phyloP scores from a whole-genome alignment of 768 basidiomycete genomes.

The Pleurotus djamor region DNA sequence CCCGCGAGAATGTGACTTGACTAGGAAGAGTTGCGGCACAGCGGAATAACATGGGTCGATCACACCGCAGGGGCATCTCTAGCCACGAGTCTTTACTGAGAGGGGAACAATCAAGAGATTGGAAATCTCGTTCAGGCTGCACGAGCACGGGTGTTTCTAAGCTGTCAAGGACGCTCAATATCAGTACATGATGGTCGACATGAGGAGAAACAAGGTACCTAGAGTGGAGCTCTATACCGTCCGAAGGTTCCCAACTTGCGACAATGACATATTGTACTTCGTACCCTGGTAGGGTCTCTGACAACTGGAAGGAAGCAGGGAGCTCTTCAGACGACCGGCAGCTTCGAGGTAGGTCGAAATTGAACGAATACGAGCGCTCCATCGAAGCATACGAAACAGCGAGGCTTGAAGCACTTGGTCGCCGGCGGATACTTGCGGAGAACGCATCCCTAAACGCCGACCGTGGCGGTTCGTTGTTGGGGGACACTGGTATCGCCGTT shows the following conservation, averaged over 20 bases:
- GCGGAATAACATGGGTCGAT: slow-evolving; percentile 60
- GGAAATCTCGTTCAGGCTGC: slow-evolving; percentile 58
- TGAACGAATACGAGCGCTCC: slow-evolving; percentile 44
- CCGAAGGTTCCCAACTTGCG: slow-evolving; percentile 56
- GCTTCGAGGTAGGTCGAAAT: slow-evolving; percentile 54
- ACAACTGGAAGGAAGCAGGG: slow-evolving; percentile 43
- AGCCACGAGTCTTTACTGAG: slow-evolving; percentile 56
- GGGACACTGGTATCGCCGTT: slow-evolving; percentile 37
- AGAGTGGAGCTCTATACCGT: slow-evolving; percentile 38
- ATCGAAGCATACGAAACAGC: slow-evolving; percentile 27
- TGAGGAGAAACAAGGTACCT: slow-evolving; percentile 37
- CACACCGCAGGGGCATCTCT: slow-evolving; percentile 63
- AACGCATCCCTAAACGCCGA: slow-evolving; percentile 44
- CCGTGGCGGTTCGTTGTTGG: slow-evolving; percentile 24
- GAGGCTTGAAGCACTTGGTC: slow-evolving; percentile 41
- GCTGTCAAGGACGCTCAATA: slow-evolving; percentile 27
- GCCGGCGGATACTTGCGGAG: slow-evolving; percentile 27
- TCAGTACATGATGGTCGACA: slow-evolving; percentile 10
- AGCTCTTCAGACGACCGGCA: slow-evolving; percentile 52
- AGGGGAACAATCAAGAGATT: slow-evolving; percentile 47
- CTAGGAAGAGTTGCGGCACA: slow-evolving; percentile 72
- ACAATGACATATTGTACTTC: slow-evolving; percentile 54
- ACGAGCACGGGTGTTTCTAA: slow-evolving; percentile 65
- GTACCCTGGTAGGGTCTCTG: slow-evolving; percentile 2
- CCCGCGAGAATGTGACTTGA: slow-evolving; percentile 57